Evolutionary conservation across 2,329 filamentous ascomycete genomes (phyloP), one percentile per base, ranked within the genome.

Genomic region (Endothia cerciana): DNA sequence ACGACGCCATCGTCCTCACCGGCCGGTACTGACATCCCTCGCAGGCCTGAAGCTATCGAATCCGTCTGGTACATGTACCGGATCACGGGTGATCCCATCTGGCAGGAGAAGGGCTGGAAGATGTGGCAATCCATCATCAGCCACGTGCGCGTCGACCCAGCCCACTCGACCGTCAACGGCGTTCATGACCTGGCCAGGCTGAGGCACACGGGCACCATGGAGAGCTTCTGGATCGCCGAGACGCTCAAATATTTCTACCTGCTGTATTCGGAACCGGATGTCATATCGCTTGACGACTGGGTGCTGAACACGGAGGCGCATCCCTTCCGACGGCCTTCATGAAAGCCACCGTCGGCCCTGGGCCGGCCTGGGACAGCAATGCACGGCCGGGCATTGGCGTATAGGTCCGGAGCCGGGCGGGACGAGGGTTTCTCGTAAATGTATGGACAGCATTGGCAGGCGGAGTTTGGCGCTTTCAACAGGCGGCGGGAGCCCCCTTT

Each of bases 181-280:
- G 89, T 94, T 15, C 77, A 83, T 30, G 65, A 69, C 58, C 33
- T 38, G 6, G 75, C 82, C 22, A 70, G 71, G 0, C 51, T 72
- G 8, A 77, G 82, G 0, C 72, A 72, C 11, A 79, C 83, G 63
- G 86, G 93, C 75, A 81, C 83, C 71, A 94, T 94, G 91, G 91
- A 97, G 80, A 94, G 91, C 73, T 97, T 96, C 77, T 97, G 93
- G 92, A 82, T 93, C 68, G 91, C 91, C 3, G 93, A 97, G 82
- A 97, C 93, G 49, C 81, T 97, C 71, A 97, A 97, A 81, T 97
- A 97, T 74, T 97, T 95, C 71, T 97, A 93, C 75, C 77, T 97
- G 65, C 82, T 97, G 60, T 97, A 91, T 75, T 87, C 87, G 28
- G 77, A 88, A 64, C 89, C 90, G 0, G 81, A 83, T 60, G 78